Evolutionary conservation across 2,329 filamentous ascomycete species (phyloP).

Genomic region (Ophiosphaerella korrae): DNA sequence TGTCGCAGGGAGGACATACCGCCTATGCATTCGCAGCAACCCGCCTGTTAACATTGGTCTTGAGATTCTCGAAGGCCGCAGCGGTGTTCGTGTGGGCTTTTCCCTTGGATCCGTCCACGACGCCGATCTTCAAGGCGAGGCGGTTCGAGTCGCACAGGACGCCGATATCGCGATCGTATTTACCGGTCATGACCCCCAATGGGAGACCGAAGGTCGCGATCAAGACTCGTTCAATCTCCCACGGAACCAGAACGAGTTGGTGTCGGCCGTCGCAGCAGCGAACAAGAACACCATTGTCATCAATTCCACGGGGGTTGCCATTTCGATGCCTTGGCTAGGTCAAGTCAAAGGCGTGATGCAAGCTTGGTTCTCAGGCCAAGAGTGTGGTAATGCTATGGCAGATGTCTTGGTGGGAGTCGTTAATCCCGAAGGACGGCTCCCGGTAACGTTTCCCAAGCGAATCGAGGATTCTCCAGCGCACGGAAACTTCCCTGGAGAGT

Average conservation of each 20-base stretch:
- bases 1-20: background rate
- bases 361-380: constrained; percentile 80
- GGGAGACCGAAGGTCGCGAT: constrained; percentile 72
- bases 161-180: constrained; percentile 53
- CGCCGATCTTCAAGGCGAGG: constrained; percentile 6
- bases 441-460: constrained; percentile 64
- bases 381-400: constrained; percentile 77
- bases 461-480: constrained; percentile 58
- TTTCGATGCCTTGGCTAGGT: constrained; percentile 75
- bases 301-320: constrained; percentile 80
- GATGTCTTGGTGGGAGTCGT: constrained; percentile 77
- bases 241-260: constrained; percentile 63
- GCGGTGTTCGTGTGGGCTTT: constrained; percentile 65
- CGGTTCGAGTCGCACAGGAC: constrained; percentile 32
- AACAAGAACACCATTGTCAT: constrained; percentile 76
- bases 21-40: background rate
- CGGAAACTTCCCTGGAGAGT: constrained; percentile 72
- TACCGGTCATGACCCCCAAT: constrained; percentile 73
- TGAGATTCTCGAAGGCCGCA: constrained; percentile 28
- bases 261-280: constrained; percentile 62
- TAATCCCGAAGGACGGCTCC: constrained; percentile 76
- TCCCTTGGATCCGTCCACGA: constrained; percentile 58
- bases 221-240: constrained; percentile 62
- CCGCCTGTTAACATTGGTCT: background rate
- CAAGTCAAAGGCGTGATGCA: constrained; percentile 76